Evolutionary conservation across 2,329 filamentous ascomycete species (phyloP).

Genomic region (Cadophora sp.): DNA sequence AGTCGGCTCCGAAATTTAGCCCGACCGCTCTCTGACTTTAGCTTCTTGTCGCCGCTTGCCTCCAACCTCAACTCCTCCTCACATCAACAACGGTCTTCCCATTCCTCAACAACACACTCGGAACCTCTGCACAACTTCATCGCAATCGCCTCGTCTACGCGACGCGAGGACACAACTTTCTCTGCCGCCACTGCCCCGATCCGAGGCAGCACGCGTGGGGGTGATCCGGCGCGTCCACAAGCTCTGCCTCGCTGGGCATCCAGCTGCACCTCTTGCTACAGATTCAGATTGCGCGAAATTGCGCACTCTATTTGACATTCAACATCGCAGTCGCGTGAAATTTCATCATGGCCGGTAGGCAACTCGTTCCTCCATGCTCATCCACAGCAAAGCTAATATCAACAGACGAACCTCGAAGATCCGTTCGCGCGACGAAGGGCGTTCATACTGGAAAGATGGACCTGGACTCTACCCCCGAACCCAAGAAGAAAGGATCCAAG

Average conservation of each 20-base stretch:
- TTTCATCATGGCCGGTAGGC: slow-evolving; percentile 65
- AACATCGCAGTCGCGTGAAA: slow-evolving; percentile 33
- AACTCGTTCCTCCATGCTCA: slow-evolving; percentile 29
- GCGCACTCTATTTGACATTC: too few species aligned
- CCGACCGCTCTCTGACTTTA: neutral
- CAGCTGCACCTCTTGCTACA: slow-evolving; percentile 39
- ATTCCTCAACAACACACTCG: slow-evolving; percentile 19
- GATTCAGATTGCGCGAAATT: slow-evolving; percentile 43
- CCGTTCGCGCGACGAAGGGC: slow-evolving; percentile 94
- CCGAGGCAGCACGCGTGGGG: slow-evolving; percentile 22
- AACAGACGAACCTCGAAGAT: slow-evolving; percentile 85
- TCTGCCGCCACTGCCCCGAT: slow-evolving; percentile 1
- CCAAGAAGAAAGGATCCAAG: slow-evolving; percentile 56
- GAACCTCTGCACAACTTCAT: neutral
- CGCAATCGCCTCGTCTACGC: slow-evolving; percentile 17
- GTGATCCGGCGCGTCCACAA: slow-evolving; percentile 22
- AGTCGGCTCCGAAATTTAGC: slow-evolving; percentile 13
- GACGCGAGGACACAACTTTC: slow-evolving; percentile 10
- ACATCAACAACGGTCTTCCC: slow-evolving; percentile 11
- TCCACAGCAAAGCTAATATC: slow-evolving; percentile 33
- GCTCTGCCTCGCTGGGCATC: slow-evolving; percentile 22
- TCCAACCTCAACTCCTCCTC: slow-evolving; percentile 16
- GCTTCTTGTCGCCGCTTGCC: slow-evolving; percentile 21
- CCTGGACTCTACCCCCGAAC: slow-evolving; percentile 64
- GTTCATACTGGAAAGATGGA: slow-evolving; percentile 92